phyloP scores from a whole-genome alignment of 108 stramenopile genomes.

The Cyclostephanos tholiformis region DNA sequence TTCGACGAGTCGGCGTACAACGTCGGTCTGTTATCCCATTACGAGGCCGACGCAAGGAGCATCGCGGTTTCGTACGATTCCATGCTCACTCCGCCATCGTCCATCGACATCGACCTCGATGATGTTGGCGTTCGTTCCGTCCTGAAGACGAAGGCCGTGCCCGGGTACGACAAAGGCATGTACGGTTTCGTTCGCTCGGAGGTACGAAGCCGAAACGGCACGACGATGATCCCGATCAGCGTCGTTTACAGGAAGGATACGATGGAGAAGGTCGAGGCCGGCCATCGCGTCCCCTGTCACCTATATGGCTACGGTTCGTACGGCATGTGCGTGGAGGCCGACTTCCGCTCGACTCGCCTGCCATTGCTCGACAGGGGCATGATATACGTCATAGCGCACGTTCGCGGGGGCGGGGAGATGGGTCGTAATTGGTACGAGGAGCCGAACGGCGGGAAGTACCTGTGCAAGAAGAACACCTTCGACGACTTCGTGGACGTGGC shows the following conservation, averaged over 20 bases:
- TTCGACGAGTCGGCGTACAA: conserved; percentile 85
- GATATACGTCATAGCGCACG: conserved; percentile 92
- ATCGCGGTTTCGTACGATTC: conserved; percentile 84
- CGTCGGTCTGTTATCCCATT: conserved; percentile 63
- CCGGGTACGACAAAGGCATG: conserved; percentile 73
- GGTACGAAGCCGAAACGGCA: conserved; percentile 76
- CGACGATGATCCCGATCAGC: conserved; percentile 76
- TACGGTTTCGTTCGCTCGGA: conserved; percentile 78
- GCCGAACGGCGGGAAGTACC: conserved; percentile 90
- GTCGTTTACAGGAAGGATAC: conserved; percentile 81
- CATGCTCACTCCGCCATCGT: conserved; percentile 71
- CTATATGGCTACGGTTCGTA: conserved; percentile 94
- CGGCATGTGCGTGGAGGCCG: conserved; percentile 84
- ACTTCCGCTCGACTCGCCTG: conserved; percentile 61
- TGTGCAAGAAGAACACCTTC: conserved; percentile 97
- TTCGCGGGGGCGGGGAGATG: conserved; percentile 98
- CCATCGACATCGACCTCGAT: conserved; percentile 59
- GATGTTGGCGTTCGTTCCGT: conserved; percentile 53
- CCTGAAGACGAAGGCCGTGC: conserved; percentile 80
- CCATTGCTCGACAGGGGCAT: conserved; percentile 86
- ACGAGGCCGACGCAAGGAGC: conserved; percentile 63
- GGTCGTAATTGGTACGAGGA: conserved; percentile 96
- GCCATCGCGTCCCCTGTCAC: conserved; percentile 60
- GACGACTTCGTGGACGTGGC: conserved; percentile 92
- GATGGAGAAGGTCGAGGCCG: conserved; percentile 57